phyloP scores from a whole-genome alignment of 257 asterid species.

The Thymus quinquecostatus region DNA sequence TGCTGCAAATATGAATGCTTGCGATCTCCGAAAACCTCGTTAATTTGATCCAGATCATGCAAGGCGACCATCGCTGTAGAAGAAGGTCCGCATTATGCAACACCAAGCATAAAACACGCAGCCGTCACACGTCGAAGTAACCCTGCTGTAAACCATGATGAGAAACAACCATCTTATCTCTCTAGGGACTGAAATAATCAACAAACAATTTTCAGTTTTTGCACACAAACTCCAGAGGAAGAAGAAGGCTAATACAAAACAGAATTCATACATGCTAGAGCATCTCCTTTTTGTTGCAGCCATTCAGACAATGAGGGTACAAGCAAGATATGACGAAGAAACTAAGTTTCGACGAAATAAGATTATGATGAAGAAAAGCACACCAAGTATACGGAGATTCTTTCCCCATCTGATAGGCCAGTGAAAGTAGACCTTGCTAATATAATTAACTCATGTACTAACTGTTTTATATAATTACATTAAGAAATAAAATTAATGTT shows the following conservation, averaged over 20 bases:
- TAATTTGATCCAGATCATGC: constrained; percentile 19
- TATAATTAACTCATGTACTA: background rate
- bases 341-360: background rate
- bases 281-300: too few species aligned
- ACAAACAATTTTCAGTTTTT: background rate
- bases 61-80: background rate
- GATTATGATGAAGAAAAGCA: background rate
- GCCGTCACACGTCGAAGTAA: background rate
- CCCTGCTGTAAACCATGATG: constrained; percentile 16
- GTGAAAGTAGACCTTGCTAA: background rate
- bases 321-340: background rate
- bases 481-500: too few species aligned
- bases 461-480: too few species aligned
- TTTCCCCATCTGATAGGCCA: background rate
- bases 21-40: constrained; percentile 2
- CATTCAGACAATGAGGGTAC: background rate
- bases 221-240: background rate
- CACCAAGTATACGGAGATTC: background rate
- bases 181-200: background rate
- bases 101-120: constrained; percentile 19
- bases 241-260: background rate
- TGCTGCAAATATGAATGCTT: constrained; percentile 25
- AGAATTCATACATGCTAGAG: too few species aligned
- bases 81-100: constrained; percentile 25
- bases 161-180: background rate